Evolutionary conservation across 139 green algal genomes (phyloP), one percentile per base, ranked within the genome.

Genomic region (Micromonas commoda): DNA sequence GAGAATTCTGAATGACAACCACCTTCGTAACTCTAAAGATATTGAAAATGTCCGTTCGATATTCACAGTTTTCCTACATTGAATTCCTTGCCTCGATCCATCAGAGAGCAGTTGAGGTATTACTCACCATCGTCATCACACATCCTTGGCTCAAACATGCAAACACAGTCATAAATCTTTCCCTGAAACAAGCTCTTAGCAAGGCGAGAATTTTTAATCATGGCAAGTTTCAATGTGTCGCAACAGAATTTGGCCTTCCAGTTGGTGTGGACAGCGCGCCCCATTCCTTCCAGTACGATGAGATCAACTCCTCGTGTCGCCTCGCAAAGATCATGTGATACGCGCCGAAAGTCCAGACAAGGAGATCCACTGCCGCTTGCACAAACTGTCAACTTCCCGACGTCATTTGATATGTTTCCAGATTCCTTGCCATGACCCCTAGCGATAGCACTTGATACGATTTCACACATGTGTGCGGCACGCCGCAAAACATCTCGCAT

Each of bases 251-350:
- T 65, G 0, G 82, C 72, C 67, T 78, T 32, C 24, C 81, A 83
- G 24, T 89, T 89, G 34, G 83, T 90, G 75, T 90, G 86, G 19
- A 99, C 84, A 9, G 91, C 91, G 1, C 93, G 82, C 29, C 90
- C 95, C 93, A 98, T 97, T 78, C 95, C 96, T 78, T 97, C 94
- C 29, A 99, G 89, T 29, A 99, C 87, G 19, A 99, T 85, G 35
- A 99, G 83, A 81, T 98, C 96, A 9, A 91, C 87, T 13, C 90
- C 90, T 1, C 86, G 4, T n/a, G 33, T 35, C 2, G 72, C 72
- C n/a, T 45, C 52, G 13, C 87, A 88, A 61, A 92, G 71, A 0
- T 87, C 82, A n/a, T 80, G 79, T 26, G 86, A 88, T 24, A 98
- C 87, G 19, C 93, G 86, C 9, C 92, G 77, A 35, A 99, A 85